Evolutionary conservation across 805 yeast genomes (phyloP).

Genomic region (Saturnispora halmiae): DNA sequence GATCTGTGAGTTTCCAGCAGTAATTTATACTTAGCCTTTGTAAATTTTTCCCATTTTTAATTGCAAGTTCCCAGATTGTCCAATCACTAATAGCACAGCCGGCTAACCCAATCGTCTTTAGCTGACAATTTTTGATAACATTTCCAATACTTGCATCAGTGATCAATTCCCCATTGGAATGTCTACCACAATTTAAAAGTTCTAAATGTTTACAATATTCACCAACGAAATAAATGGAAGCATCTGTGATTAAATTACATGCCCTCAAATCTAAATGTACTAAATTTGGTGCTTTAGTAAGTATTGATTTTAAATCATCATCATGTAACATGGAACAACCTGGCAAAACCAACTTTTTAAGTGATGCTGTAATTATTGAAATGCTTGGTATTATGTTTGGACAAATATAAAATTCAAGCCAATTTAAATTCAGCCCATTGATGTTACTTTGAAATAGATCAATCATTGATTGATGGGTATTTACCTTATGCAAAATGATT

Average conservation of each 20-base stretch:
- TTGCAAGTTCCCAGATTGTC: slow-evolving; percentile 71
- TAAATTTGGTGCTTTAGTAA: slow-evolving; percentile 48
- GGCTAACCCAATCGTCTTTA: slow-evolving; percentile 75
- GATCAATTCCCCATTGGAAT: slow-evolving; percentile 52
- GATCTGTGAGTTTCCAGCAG: slow-evolving; percentile 38
- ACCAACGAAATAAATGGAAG: slow-evolving; percentile 63
- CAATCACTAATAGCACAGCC: slow-evolving; percentile 78
- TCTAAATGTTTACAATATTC: slow-evolving; percentile 46
- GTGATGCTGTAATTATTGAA: slow-evolving; percentile 32
- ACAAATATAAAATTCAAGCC: slow-evolving; percentile 80
- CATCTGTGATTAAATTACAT: slow-evolving; percentile 68
- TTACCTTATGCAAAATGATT: slow-evolving; percentile 59
- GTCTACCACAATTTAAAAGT: slow-evolving; percentile 74
- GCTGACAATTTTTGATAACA: slow-evolving; percentile 46
- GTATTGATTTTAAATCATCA: slow-evolving; percentile 41
- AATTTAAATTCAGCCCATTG: slow-evolving; percentile 42
- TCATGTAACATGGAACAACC: slow-evolving; percentile 64
- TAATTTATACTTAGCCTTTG: slow-evolving; percentile 68
- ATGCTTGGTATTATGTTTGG: slow-evolving; percentile 56
- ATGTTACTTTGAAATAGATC: slow-evolving; percentile 35
- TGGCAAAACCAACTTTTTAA: slow-evolving; percentile 52
- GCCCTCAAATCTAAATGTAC: slow-evolving; percentile 71
- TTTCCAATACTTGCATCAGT: slow-evolving; percentile 61
- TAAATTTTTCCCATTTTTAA: slow-evolving; percentile 35
- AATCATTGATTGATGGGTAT: slow-evolving; percentile 43